Evolutionary conservation across 2,329 filamentous ascomycete species (phyloP).

Genomic region (Monilinia fructigena): DNA sequence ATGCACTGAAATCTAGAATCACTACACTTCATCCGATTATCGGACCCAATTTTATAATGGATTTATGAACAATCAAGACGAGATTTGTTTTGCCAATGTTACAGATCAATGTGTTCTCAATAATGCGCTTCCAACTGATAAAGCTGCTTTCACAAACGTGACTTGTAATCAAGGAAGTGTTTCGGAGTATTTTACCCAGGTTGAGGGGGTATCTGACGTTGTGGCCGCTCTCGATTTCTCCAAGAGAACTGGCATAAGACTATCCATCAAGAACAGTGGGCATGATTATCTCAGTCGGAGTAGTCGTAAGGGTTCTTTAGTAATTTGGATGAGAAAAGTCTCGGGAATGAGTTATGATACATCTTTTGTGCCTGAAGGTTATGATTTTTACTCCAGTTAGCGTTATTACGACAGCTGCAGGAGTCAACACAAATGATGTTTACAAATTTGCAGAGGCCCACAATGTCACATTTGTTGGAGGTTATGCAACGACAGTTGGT

Average conservation of each 20-base stretch:
- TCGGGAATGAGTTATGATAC: conserved; percentile 11
- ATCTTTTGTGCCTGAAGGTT: conserved; percentile 27
- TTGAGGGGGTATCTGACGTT: conserved; percentile 44
- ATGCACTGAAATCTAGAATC: conserved; percentile 34
- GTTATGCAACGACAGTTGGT: conserved; percentile 47
- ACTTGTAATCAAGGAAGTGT: conserved; percentile 29
- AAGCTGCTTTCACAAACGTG: conserved; percentile 27
- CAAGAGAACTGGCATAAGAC: conserved; percentile 44
- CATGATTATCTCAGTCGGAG: conserved; percentile 35
- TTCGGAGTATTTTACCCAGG: conserved; percentile 28
- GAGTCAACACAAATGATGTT: conserved; percentile 33
- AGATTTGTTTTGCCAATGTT: conserved; percentile 36
- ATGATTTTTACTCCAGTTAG: conserved; percentile 26
- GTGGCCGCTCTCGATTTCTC: conserved; percentile 46
- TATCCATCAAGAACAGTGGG: conserved; percentile 38
- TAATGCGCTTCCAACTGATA: conserved; percentile 30
- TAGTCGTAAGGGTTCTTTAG: conserved; percentile 27
- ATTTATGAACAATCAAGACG: conserved; percentile 38
- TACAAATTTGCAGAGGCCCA: conserved; percentile 35
- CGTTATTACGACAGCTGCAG: conserved; percentile 33
- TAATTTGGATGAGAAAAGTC: conserved; percentile 29
- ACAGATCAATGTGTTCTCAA: conserved; percentile 38
- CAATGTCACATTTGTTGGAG: conserved; percentile 36
- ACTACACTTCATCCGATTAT: conserved; percentile 36
- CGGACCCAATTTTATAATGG: conserved; percentile 31